Conservation (phyloP, 2,329 filamentous ascomycete species). For the Thermomyces lanuginosus region DNA sequence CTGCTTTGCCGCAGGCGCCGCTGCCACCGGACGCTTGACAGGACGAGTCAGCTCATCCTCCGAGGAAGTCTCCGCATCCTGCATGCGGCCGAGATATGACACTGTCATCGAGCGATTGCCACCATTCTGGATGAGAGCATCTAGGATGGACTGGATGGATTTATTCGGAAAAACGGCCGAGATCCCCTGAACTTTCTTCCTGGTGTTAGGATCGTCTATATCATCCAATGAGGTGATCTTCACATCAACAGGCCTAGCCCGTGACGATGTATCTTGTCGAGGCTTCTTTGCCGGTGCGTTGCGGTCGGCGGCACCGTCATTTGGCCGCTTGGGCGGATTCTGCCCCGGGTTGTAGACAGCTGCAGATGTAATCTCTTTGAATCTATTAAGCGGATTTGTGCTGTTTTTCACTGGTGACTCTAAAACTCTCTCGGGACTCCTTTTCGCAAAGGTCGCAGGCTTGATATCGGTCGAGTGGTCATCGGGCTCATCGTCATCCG, state of each 20-base stretch:
- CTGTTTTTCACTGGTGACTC: conserved; percentile 22
- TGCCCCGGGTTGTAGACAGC: conserved; percentile 25
- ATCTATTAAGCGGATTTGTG: conserved; percentile 17
- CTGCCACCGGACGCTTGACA: conserved; percentile 8
- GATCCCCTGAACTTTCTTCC: conserved; percentile 38
- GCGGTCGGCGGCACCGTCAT: conserved; percentile 26
- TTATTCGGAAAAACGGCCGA: conserved; percentile 31
- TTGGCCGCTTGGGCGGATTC: conserved; percentile 28
- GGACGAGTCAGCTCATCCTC: conserved; percentile 25
- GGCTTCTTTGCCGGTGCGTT: conserved; percentile 24
- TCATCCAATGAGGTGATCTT: conserved; percentile 32
- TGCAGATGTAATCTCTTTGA: conserved; percentile 29
- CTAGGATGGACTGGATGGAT: conserved; percentile 32
- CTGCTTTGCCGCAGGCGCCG: conserved; percentile 29
- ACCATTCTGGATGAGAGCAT: conserved; percentile 34
- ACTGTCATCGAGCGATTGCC: conserved; percentile 42
- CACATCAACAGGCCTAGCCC: conserved; percentile 28
- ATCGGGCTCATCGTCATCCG: conserved; percentile 39
- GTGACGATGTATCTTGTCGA: conserved; percentile 27
- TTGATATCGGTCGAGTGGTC: conserved; percentile 41
- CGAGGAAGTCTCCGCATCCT: conserved; percentile 19
- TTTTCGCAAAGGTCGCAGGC: conserved; percentile 40
- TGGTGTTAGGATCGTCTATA: conserved; percentile 34
- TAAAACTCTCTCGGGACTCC: conserved; percentile 20
- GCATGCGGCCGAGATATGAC: conserved; percentile 27